Evolutionary conservation across 306 rosid species (phyloP), one percentile per base, ranked within the genome.

Genomic region (Chamaecrista fasciculata): DNA sequence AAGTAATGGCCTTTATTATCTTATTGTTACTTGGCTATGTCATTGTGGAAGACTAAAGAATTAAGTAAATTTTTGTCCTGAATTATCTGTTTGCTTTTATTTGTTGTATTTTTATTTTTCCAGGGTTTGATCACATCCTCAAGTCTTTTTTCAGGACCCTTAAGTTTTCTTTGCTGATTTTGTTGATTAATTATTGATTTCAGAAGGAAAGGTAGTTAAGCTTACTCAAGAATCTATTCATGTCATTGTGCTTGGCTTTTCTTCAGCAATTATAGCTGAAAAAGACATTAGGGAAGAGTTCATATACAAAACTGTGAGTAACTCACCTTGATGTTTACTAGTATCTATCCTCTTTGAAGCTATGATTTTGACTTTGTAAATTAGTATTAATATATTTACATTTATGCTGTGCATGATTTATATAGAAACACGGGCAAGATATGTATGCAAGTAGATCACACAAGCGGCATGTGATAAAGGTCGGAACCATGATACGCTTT

Each of bases 191-290:
- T 59, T 47, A 26, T 63, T 19, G 39, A 26, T 80, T 79, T 55
- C 91, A 94, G 97, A 91, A 66, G 97, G 96, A 40, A 89, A 85
- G 82, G 95, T 89, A 28, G 87, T 84, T 66, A 89, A 91, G 75
- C 63, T 94, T 62, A 76, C 84, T 6, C 88, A 70, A 68, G 95
- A 83, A 28, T 89, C 91, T 11, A 84, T 95, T 62, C 86, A 86
- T 70, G 87, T 80, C 37, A 74, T 91, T 34, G 89, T 94, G 74
- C 89, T 88, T 67, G 99, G 99, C 44, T 84, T 95, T 77, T 69
- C 88, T 12, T 86, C 92, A 39, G 92, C 85, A 2, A 44, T 83
- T 25, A 84, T 95, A 72, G 40, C 78, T 0, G 85, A 78, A 2
- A 78, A 82, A 28, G 91, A 91, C 62, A 81, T 95, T 26, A 85